These are phyloP conservation scores for Otatea glauca DNA, from an alignment of 176 grass and related monocot genomes.

Conservation along the genomic window DNA sequence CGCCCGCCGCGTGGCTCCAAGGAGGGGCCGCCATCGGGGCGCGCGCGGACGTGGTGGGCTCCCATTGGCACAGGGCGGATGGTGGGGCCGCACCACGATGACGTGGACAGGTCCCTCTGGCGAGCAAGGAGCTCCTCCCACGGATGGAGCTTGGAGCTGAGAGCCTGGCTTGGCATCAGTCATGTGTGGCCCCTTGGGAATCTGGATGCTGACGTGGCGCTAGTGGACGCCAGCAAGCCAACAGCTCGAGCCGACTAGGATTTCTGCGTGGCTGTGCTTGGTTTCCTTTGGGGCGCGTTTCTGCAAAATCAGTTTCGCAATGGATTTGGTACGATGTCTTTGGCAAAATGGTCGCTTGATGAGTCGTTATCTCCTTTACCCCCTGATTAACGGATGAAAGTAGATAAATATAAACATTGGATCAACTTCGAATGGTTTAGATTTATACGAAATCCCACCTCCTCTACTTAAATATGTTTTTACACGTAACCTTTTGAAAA, in stretches of 20 bases:
- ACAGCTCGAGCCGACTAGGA: neutral
- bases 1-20: neutral
- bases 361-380: too few species aligned
- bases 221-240: neutral
- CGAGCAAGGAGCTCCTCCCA: neutral
- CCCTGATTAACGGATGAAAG: too few species aligned
- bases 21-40: neutral
- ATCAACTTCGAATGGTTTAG: too few species aligned
- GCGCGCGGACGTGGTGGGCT: neutral
- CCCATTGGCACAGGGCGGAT: neutral
- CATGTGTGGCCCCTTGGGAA: neutral
- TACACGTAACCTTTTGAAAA: too few species aligned
- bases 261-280: too few species aligned
- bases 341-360: too few species aligned
- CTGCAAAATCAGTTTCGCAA: too few species aligned
- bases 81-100: neutral
- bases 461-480: too few species aligned
- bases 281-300: too few species aligned
- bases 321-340: too few species aligned
- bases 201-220: neutral
- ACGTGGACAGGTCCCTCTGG: constrained; percentile 12
- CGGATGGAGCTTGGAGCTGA: neutral
- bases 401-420: too few species aligned
- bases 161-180: neutral
- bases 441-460: too few species aligned